Evolutionary conservation across 2,329 filamentous ascomycete species (phyloP), one percentile per base, ranked within the genome.

Genomic region (Sporothrix variecibatus): DNA sequence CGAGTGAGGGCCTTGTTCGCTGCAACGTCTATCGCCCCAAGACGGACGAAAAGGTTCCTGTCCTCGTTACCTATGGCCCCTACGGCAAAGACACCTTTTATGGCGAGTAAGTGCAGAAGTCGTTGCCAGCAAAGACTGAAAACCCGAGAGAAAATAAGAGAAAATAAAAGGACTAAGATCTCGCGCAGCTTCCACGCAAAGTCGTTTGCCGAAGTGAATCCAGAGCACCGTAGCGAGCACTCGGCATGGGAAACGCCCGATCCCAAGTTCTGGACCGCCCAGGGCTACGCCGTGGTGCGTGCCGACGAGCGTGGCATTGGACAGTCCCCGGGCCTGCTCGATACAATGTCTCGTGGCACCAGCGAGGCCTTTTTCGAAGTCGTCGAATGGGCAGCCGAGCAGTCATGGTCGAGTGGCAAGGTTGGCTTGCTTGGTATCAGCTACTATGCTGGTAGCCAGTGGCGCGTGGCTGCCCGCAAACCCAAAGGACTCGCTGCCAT

Each of bases 41-140:
- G 71, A 62, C 51, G 1, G 38, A 72, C 17, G 77, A 72, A 11
- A 79, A 76, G 58, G 85, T 85, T 28, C 91, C 92, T 0, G 91
- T 92, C 0, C 80, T 93, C 9, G 88, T 92, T 1, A 93, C 91
- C 0, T 93, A 93, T 76, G 91, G 91, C 0, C 92, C 92, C 0
- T 93, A 93, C 76, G 91, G 92, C 64, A 93, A 94, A 77, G 91
- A 93, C 77, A 91, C 93, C 49, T 87, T 85, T 26, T 93, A 93
- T 79, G 83, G 84, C 17, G 73, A 76, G 75, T 76, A 51, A 38
- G 75, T 65, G 5, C 1, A 7, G n/a, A 23, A 26, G 34, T 3
- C 8, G 2, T 3, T 11, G 74, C 83, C 9, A 43, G 40, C 40
- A 43, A 12, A 34, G 34, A 34, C 34, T 4, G 34, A 8, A 34